Conservation (phyloP, 2,329 filamentous ascomycete species). For the Magnaporthales sp. region DNA sequence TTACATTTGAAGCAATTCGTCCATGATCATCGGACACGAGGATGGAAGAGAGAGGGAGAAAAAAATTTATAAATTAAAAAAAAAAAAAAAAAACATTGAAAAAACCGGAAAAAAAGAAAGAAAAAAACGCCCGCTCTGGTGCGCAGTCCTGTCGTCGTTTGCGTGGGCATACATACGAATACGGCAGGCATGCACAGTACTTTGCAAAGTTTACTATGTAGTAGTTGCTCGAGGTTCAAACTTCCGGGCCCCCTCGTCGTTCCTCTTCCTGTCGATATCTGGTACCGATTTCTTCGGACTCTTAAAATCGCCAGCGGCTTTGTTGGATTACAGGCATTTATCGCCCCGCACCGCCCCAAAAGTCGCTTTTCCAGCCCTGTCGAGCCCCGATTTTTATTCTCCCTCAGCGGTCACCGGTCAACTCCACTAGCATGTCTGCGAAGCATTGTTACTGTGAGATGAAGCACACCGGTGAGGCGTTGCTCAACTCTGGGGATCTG, state of each 20-base stretch:
- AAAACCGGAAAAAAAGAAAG: too few species aligned
- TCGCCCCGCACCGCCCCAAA: neutral
- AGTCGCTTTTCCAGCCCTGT: neutral
- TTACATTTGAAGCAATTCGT: neutral
- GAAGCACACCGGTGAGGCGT: neutral
- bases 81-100: neutral
- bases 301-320: neutral
- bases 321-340: neutral
- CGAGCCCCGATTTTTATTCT: neutral
- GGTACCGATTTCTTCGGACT: neutral
- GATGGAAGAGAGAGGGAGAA: too few species aligned
- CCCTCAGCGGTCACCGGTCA: neutral
- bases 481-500: neutral
- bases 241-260: neutral
- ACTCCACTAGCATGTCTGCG: neutral
- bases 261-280: neutral
- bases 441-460: neutral
- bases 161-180: too few species aligned
- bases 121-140: too few species aligned
- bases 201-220: too few species aligned
- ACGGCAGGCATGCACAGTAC: neutral
- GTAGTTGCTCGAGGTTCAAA: neutral
- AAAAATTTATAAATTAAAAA: too few species aligned
- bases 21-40: neutral
- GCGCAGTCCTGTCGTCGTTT: too few species aligned